A percentile compares a stretch with the other conserved stretches of the same genome.
phyloP scores from a whole-genome alignment of 495 filamentous ascomycete species.

The Letharia lupina region DNA sequence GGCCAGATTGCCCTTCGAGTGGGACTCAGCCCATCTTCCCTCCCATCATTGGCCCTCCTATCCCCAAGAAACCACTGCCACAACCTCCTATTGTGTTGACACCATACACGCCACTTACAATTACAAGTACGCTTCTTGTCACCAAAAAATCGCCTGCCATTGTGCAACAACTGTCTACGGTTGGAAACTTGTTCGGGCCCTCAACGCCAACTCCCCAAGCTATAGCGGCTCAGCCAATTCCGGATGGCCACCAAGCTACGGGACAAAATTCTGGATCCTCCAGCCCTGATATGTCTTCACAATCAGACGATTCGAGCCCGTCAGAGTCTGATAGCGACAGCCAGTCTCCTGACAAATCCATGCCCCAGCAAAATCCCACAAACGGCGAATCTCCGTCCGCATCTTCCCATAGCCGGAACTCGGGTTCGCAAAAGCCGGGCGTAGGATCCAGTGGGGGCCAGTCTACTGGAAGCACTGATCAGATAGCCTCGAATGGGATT shows the following conservation, averaged over 20 bases:
- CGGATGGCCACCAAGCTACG: neutral
- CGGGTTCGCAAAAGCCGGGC: neutral
- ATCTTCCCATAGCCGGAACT: neutral
- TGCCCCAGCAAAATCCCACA: neutral
- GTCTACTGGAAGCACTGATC: neutral
- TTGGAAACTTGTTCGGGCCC: neutral
- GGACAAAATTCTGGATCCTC: neutral
- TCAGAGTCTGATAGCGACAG: neutral
- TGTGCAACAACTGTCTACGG: neutral
- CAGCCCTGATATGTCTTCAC: neutral
- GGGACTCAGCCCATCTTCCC: neutral
- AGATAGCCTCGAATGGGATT: neutral
- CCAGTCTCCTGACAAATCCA: neutral
- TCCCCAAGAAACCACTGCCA: neutral
- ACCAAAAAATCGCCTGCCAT: constrained; percentile 13
- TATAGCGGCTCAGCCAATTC: neutral
- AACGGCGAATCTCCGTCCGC: neutral
- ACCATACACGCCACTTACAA: neutral
- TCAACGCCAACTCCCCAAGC: neutral
- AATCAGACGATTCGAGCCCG: neutral
- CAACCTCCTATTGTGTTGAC: too few relatives aligned
- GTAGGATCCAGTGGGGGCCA: neutral
- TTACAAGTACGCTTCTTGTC: constrained; percentile 14
- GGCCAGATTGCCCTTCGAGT: neutral
- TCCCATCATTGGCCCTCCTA: neutral